phyloP scores from a whole-genome alignment of 2,329 filamentous ascomycete genomes.

The Clonostachys byssicola region DNA sequence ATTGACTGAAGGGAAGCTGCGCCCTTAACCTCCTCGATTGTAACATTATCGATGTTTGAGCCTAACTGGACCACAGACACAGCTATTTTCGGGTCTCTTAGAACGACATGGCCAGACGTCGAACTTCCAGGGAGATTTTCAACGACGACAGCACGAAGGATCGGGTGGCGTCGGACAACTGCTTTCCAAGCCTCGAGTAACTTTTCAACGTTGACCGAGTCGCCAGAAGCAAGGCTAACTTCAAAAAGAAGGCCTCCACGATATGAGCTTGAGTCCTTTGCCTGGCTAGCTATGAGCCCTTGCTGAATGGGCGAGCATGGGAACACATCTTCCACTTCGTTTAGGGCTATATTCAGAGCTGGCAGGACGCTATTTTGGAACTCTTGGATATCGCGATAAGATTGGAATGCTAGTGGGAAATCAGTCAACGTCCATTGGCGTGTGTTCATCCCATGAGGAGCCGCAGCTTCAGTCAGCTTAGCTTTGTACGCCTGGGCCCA shows the following conservation, averaged over 20 bases:
- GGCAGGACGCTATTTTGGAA: constrained; percentile 14
- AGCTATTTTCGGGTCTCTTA: neutral
- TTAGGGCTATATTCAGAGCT: constrained; percentile 5
- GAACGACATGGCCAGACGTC: neutral
- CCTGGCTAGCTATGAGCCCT: constrained; percentile 28
- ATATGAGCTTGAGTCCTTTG: neutral
- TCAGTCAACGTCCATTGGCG: neutral
- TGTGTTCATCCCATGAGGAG: no score
- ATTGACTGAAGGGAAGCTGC: no score
- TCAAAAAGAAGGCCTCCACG: neutral
- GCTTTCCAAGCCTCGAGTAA: constrained; percentile 5
- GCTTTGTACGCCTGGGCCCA: no score
- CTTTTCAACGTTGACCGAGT: neutral
- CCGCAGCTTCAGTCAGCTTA: no score
- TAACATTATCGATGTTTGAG: no score
- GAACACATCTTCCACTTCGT: constrained; percentile 24
- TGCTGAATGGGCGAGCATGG: constrained; percentile 30
- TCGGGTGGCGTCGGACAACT: constrained; percentile 12
- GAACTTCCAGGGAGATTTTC: constrained; percentile 2
- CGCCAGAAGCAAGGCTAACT: neutral
- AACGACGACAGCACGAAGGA: constrained; percentile 3
- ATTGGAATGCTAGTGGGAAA: neutral
- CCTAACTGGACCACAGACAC: no score
- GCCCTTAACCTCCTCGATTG: no score
- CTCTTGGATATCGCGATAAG: neutral